phyloP scores from a whole-genome alignment of 1,284 basidiomycete species.

The Violaceomyces palustris region DNA sequence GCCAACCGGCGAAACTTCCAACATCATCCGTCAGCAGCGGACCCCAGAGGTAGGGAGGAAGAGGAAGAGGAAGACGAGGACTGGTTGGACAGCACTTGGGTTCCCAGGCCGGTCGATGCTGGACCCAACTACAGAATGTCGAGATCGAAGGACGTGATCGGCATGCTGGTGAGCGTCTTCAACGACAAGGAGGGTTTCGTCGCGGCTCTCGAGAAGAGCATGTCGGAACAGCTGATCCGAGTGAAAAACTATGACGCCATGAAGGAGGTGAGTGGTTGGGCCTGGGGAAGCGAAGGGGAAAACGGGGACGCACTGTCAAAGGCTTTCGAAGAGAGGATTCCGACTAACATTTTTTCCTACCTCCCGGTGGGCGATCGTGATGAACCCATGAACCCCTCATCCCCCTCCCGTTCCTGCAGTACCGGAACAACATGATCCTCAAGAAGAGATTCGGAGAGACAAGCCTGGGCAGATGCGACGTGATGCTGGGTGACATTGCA shows the following conservation, averaged over 20 bases:
- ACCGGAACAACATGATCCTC: slow-evolving; percentile 48
- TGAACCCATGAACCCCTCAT: background rate
- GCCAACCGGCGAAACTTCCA: too few species aligned
- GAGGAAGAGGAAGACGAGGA: slow-evolving; percentile 13
- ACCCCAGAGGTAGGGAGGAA: slow-evolving; percentile 3
- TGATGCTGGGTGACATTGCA: slow-evolving; percentile 49
- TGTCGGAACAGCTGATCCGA: slow-evolving; percentile 44
- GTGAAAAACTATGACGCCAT: slow-evolving; percentile 38
- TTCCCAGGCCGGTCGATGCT: slow-evolving; percentile 36
- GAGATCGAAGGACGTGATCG: slow-evolving; percentile 44
- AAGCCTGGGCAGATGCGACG: slow-evolving; percentile 46
- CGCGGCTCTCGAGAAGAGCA: slow-evolving; percentile 43
- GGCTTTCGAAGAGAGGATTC: background rate
- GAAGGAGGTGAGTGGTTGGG: slow-evolving; percentile 21
- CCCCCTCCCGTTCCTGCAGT: slow-evolving; percentile 4
- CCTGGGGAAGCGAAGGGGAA: slow-evolving; percentile 59
- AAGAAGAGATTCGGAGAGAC: slow-evolving; percentile 47
- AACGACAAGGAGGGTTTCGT: slow-evolving; percentile 47
- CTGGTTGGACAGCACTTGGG: slow-evolving; percentile 31
- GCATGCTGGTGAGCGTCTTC: slow-evolving; percentile 49
- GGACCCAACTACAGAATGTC: slow-evolving; percentile 41
- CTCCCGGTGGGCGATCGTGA: slow-evolving; percentile 2
- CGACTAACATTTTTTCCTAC: background rate
- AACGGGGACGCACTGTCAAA: background rate
- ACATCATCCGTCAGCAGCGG: slow-evolving; percentile 11